These are phyloP conservation scores for Teratosphaeria destructans DNA, from an alignment of 2,329 filamentous ascomycete genomes.

Conservation along the genomic window DNA sequence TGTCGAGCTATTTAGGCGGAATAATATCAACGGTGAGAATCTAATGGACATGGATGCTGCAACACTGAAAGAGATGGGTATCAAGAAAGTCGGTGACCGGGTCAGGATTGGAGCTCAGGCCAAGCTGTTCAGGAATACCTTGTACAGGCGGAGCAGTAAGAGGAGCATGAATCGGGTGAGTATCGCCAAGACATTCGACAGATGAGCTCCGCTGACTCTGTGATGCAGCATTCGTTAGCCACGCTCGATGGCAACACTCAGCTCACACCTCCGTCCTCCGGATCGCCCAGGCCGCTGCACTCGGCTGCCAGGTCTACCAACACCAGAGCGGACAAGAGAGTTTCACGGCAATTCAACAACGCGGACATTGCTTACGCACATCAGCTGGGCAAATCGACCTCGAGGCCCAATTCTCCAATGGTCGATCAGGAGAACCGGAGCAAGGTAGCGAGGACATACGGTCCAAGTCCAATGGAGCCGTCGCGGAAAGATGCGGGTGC, in stretches of 20 bases:
- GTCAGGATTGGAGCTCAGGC: constrained; percentile 60
- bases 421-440: constrained; percentile 47
- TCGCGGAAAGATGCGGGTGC: constrained; percentile 40
- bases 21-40: constrained; percentile 97
- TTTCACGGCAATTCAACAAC: constrained; percentile 36
- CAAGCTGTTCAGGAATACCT: constrained; percentile 39
- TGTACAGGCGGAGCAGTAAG: constrained; percentile 47
- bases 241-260: constrained; percentile 57
- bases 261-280: constrained; percentile 49
- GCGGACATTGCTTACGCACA: constrained; percentile 1
- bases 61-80: constrained; percentile 92
- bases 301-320: constrained; percentile 39
- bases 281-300: constrained; percentile 53
- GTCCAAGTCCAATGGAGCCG: constrained; percentile 47
- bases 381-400: constrained; percentile 23
- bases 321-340: constrained; percentile 37
- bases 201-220: constrained; percentile 13
- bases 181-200: constrained; percentile 5
- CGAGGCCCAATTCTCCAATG: constrained; percentile 62
- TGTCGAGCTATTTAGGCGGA: constrained; percentile 75
- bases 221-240: constrained; percentile 65
- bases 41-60: constrained; percentile 94
- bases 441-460: constrained; percentile 48
- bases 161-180: constrained; percentile 64
- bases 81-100: constrained; percentile 93